Base-by-base conservation (phyloP, 345 rosid genomes). In the Schrenkiella parvula region DNA sequence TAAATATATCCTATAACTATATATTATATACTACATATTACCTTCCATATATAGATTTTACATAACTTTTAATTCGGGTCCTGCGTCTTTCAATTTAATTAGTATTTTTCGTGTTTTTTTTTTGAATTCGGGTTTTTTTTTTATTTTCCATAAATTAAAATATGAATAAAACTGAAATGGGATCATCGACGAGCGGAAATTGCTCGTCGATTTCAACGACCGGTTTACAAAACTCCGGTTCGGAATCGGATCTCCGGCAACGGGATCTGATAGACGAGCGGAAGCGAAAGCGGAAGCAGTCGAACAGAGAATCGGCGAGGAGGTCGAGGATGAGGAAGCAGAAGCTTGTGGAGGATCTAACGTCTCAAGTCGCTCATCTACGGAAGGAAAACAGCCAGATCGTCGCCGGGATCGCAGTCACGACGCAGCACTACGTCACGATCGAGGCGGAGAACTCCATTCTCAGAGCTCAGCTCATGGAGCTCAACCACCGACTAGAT, bases 311-410 rank as follows among this genome's bases (percentile, higher is more conserved):
- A 65, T 89, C 99, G 1, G 99, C 99, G 1, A 78, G 91, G 55
- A 77, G 98, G 47, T 95, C 98, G 22, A 82, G 99, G 83, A 77
- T 88, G 92, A 81, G 89, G 71, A 95, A 95, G 37, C 98, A 87
- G 82, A 86, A 85, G 81, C 89, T 85, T 63, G 29, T 84, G 59
- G 84, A 86, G 29, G 95, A 87, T 75, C 79, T 95, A 8, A 77
- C 44, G 54, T 29, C 70, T 2, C 87, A 85, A 54, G 78, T 81
- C 15, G 25, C 75, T 17, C 82, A 80, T 56, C 83, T 91, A 8
- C 73, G 64, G 11, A 81, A 70, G 7, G 86, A 80, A 18, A 95
- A 83, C 64, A 50, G 64, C 54, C 85, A 82, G 63, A 78, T 88
- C 74, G 60, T 82, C 5, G 39, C 83, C 5, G 81, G 75, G 65